Evolutionary conservation across 2,329 filamentous ascomycete species (phyloP).

Genomic region (Colletotrichum truncatum): DNA sequence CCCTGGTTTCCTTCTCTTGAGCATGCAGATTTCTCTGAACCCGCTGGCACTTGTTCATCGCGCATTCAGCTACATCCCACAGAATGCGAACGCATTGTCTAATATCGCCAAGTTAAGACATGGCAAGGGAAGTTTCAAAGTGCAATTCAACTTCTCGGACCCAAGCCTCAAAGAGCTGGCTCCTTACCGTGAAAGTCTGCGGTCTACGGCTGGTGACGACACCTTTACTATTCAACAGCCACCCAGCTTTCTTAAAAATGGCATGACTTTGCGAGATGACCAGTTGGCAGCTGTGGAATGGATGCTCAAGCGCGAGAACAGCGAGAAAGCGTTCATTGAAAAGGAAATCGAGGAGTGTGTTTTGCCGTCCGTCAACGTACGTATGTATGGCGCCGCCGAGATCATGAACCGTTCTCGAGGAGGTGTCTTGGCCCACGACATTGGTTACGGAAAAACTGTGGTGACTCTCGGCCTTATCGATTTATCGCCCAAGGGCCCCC

Average conservation of each 20-base stretch:
- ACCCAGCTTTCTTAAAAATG: constrained; percentile 27
- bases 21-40: constrained; percentile 29
- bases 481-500: constrained; percentile 25
- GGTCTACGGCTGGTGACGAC: neutral
- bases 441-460: constrained; percentile 56
- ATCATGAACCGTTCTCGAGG: constrained; percentile 39
- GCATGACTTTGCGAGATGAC: constrained; percentile 31
- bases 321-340: constrained; percentile 41
- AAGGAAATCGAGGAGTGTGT: constrained; percentile 49
- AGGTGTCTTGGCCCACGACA: constrained; percentile 52
- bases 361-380: constrained; percentile 41
- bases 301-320: constrained; percentile 37
- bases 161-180: constrained; percentile 25
- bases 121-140: neutral
- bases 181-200: constrained; percentile 41
- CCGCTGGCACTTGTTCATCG: constrained; percentile 30
- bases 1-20: neutral
- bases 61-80: constrained; percentile 29
- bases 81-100: neutral
- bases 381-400: constrained; percentile 42
- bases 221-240: neutral
- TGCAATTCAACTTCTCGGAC: constrained; percentile 2
- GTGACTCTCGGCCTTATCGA: constrained; percentile 49
- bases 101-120: neutral
- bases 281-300: constrained; percentile 35